phyloP scores from a whole-genome alignment of 108 stramenopile genomes.

The Fistulifera solaris region DNA sequence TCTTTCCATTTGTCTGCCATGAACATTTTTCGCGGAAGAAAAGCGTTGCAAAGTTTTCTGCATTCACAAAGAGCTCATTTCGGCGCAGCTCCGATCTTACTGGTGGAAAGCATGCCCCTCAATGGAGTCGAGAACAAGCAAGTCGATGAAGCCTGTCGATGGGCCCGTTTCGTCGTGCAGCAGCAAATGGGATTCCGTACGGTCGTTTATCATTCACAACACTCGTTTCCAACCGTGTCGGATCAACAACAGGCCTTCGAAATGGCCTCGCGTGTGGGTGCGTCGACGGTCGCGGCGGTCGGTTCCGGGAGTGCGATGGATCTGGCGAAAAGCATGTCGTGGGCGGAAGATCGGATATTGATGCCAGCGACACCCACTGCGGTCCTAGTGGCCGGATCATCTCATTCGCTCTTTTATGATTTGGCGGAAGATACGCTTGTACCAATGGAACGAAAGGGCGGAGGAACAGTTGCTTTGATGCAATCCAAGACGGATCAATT shows the following conservation, averaged over 20 bases:
- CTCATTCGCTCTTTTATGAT: conserved; percentile 45
- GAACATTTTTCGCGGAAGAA: conserved; percentile 1
- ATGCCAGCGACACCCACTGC: conserved; percentile 50
- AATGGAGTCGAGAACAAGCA: conserved; percentile 4
- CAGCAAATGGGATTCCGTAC: conserved; percentile 25
- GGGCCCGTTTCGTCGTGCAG: conserved; percentile 15
- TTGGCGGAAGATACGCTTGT: conserved; percentile 54
- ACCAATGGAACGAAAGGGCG: conserved; percentile 6
- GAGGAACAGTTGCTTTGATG: not conserved
- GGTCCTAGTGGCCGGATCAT: conserved; percentile 38
- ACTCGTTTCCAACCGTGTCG: conserved; percentile 17
- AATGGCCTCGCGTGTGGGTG: conserved; percentile 28
- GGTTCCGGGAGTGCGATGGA: conserved; percentile 69
- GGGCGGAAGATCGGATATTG: conserved; percentile 20
- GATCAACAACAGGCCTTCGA: conserved; percentile 16
- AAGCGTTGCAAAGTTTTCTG: conserved; percentile 10
- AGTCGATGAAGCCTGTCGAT: conserved; percentile 18
- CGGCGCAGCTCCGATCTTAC: not conserved
- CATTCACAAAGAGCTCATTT: conserved; percentile 3
- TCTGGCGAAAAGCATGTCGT: conserved; percentile 52
- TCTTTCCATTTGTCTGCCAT: no score
- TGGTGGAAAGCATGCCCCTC: conserved; percentile 3
- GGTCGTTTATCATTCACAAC: conserved; percentile 14
- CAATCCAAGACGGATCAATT: not conserved
- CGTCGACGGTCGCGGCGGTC: conserved; percentile 41